Evolutionary conservation across 1,139 yeast genomes (phyloP), one percentile per base, ranked within the genome.

Genomic region (Suhomyces choctaworum): DNA sequence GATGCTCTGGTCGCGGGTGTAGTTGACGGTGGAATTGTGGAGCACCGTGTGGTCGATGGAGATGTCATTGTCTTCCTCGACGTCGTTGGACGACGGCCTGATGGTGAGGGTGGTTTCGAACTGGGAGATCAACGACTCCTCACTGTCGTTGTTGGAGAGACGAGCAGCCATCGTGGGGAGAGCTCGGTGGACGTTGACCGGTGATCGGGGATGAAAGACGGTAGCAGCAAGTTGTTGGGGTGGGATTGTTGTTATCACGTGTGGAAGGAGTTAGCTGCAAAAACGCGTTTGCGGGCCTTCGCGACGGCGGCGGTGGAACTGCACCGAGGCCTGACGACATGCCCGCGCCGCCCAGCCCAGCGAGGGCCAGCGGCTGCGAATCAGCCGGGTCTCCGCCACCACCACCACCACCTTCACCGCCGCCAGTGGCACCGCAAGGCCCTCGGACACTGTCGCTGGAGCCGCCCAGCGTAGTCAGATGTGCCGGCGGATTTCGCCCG

Each of bases 31-130:
- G 32, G 59, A 56, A 38, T 59, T 60, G 34, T 62, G 57, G 37
- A 61, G 58, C 8, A 63, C 54, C 8, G 72, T 67, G 44, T 70
- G 74, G 39, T 70, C 75, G 41, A 70, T 68, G 11, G 75, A 66
- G 22, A 70, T 49, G 42, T 70, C 76, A 20, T 50, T 47, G 32
- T 54, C 61, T 32, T 60, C 67, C 25, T 55, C 60, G 23, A 54
- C 54, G n/a, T 67, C 73, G 34, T 64, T 59, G 22, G 68, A 54
- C 8, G 71, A 56, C n/a, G 75, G 72, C 36, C 62, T 49, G 39
- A 70, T 67, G 17, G 70, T 66, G 34, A 70, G 59, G 1, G 76
- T 70, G 4, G 76, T 70, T 48, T 70, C 76, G 45, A 70, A 70
- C 46, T 69, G 74, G 7, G 74, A 64, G 39, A 70, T 66, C 46